Conservation (phyloP, 1,284 basidiomycete species). For the Termitomyces sp. region DNA sequence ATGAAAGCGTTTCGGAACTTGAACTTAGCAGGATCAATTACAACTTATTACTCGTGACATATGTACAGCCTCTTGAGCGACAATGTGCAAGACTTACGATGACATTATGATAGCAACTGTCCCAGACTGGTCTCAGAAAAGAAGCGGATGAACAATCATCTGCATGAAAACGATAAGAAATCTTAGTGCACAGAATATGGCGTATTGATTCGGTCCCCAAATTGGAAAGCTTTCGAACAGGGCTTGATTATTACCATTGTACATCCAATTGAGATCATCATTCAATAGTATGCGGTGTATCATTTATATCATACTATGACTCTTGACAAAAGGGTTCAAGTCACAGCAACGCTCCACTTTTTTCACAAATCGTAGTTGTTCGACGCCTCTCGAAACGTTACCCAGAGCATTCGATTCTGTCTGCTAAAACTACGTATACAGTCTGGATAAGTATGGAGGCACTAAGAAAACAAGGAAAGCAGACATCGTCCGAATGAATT, state of each 20-base stretch:
- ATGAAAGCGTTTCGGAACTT: not conserved
- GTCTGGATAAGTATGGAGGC: not conserved
- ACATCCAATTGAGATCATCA: not conserved
- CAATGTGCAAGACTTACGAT: not conserved
- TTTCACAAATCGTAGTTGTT: not conserved
- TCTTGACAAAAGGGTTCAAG: not conserved
- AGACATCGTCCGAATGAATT: conserved; percentile 12
- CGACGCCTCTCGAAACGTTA: conserved; percentile 2
- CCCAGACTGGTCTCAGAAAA: not conserved
- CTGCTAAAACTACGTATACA: conserved; percentile 1
- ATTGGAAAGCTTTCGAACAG: too few relatives aligned
- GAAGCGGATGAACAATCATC: too few relatives aligned
- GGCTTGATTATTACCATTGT: not conserved
- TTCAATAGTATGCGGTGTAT: not conserved
- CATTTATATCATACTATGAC: not conserved
- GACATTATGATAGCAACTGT: not conserved
- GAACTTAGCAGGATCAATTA: too few relatives aligned
- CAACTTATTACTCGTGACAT: too few relatives aligned
- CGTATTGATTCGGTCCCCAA: too few relatives aligned
- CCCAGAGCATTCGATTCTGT: conserved; percentile 14
- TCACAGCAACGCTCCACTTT: not conserved
- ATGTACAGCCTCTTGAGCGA: too few relatives aligned
- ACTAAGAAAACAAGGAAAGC: conserved; percentile 6
- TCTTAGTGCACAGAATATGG: too few relatives aligned
- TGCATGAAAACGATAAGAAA: too few relatives aligned